These are phyloP conservation scores for Saccharum spontaneum DNA, from an alignment of 176 grass and related monocot genomes.

Conservation along the genomic window DNA sequence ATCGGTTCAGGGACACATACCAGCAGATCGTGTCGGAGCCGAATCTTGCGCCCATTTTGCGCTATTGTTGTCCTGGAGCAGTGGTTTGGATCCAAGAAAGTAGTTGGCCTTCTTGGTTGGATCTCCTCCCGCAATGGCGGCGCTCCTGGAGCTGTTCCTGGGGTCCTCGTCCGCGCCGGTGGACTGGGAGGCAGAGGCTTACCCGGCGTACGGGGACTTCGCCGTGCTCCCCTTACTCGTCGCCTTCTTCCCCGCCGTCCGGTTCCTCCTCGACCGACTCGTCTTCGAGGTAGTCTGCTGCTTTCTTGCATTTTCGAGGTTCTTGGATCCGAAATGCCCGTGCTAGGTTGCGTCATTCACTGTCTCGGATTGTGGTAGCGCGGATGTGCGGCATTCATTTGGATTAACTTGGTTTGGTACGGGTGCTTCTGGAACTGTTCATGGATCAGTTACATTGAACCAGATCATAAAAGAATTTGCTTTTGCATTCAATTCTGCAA, in stretches of 20 bases:
- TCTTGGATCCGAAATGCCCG: slow-evolving; percentile 10
- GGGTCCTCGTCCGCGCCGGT: slow-evolving; percentile 40
- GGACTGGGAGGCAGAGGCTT: slow-evolving; percentile 75
- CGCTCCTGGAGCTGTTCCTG: slow-evolving; percentile 46
- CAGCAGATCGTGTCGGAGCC: not conserved
- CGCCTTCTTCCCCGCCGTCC: slow-evolving; percentile 77
- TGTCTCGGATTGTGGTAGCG: not conserved
- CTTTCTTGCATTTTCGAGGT: not conserved
- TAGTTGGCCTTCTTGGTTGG: slow-evolving; percentile 21
- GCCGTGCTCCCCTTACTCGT: slow-evolving; percentile 71
- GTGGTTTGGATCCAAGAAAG: slow-evolving; percentile 20
- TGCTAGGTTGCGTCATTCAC: not conserved
- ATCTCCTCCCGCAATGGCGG: slow-evolving; percentile 52
- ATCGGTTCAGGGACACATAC: not conserved
- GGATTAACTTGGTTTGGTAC: not conserved
- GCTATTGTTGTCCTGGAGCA: not conserved
- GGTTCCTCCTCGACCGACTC: slow-evolving; percentile 86
- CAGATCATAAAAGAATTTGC: not conserved
- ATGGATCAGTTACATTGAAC: not conserved
- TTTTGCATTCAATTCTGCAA: not conserved
- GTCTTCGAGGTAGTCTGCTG: slow-evolving; percentile 73
- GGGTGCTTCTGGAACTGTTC: not conserved
- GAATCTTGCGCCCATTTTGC: slow-evolving; percentile 27
- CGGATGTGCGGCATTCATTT: not conserved
- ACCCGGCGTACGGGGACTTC: slow-evolving; percentile 74